phyloP scores from a whole-genome alignment of 2,329 filamentous ascomycete genomes.

The Orbilia blumenaviensis region DNA sequence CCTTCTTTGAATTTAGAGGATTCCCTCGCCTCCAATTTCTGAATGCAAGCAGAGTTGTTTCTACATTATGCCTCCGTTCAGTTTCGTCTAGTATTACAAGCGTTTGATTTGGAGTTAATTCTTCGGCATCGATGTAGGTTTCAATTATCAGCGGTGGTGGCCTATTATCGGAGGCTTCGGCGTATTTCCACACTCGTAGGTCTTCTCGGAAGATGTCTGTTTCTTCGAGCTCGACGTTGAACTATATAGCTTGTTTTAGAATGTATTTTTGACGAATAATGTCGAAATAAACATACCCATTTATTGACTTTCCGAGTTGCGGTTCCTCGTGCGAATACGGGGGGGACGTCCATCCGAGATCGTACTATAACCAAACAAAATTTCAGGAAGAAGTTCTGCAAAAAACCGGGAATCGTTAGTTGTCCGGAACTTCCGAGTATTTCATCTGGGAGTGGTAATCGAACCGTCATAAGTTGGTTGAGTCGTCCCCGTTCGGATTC shows the following conservation, averaged over 20 bases:
- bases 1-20: constrained; percentile 65
- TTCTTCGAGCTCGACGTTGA: constrained; percentile 93
- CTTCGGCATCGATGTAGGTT: constrained; percentile 82
- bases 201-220: constrained; percentile 87
- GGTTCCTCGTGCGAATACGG: constrained; percentile 49
- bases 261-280: neutral
- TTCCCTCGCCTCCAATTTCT: constrained; percentile 59
- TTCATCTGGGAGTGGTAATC: constrained; percentile 2
- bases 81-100: constrained; percentile 87
- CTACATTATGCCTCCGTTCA: constrained; percentile 91
- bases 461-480: constrained; percentile 53
- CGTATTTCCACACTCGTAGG: constrained; percentile 80
- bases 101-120: constrained; percentile 82
- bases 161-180: constrained; percentile 77
- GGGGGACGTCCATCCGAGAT: constrained; percentile 52
- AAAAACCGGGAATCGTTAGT: constrained; percentile 1
- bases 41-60: constrained; percentile 78
- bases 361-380: constrained; percentile 50
- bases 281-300: constrained; percentile 40
- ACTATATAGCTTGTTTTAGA: constrained; percentile 67
- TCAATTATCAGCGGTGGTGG: constrained; percentile 90
- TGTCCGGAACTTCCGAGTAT: neutral
- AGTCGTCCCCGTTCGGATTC: constrained; percentile 50
- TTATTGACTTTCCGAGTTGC: constrained; percentile 52
- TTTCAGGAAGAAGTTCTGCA: constrained; percentile 53